Percentiles rank a stretch among this genome's conserved stretches.
Conservation (phyloP, 768 basidiomycete genomes). For the Amanita thiersii region DNA sequence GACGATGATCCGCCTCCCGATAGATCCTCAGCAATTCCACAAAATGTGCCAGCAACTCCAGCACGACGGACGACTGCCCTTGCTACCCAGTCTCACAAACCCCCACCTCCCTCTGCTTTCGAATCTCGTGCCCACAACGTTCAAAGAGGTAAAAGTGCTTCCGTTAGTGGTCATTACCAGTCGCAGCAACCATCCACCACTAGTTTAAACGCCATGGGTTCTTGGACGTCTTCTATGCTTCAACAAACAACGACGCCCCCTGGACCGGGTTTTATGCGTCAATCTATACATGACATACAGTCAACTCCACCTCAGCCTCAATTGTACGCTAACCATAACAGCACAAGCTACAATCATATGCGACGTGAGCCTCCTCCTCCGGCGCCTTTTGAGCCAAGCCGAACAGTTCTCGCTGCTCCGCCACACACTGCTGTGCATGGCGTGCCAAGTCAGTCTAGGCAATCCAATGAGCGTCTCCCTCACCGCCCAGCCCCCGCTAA, state of each 20-base stretch:
- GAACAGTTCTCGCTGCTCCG: neutral
- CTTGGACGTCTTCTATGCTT: neutral
- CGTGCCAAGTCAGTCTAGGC: neutral
- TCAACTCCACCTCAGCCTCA: neutral
- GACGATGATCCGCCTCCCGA: constrained; percentile 9
- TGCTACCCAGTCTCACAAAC: neutral
- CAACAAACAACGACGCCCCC: neutral
- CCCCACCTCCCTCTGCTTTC: constrained; percentile 2
- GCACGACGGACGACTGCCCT: constrained; percentile 10
- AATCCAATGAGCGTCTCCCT: neutral
- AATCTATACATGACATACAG: neutral
- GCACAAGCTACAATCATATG: neutral
- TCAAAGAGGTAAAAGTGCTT: neutral
- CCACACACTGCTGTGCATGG: neutral
- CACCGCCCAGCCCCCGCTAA: constrained; percentile 1
- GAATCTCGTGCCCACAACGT: neutral
- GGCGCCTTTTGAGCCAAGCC: neutral
- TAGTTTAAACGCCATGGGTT: neutral
- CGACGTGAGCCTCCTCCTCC: neutral
- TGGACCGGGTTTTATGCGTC: neutral
- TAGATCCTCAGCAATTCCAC: neutral
- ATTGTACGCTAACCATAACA: neutral
- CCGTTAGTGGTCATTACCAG: neutral
- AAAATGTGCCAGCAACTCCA: constrained; percentile 8
- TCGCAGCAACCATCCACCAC: neutral